Evolutionary conservation across 257 asterid genomes (phyloP).

Genomic region (Schizonepeta tenuifolia): DNA sequence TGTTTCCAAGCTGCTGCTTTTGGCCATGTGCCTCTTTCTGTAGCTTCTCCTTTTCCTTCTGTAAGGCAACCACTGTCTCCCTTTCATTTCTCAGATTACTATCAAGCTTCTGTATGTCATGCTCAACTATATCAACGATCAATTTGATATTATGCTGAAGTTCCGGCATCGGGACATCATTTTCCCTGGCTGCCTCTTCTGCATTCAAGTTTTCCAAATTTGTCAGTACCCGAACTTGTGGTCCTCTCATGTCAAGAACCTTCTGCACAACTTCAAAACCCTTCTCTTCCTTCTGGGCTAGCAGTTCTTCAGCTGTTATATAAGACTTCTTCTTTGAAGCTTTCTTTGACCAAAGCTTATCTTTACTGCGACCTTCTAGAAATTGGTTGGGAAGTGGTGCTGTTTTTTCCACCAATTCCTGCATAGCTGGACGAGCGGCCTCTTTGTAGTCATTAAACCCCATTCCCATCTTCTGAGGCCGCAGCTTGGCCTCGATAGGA

Average conservation of each 20-base stretch:
- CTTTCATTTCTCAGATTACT: conserved; percentile 83
- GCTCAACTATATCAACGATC: conserved; percentile 76
- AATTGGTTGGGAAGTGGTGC: conserved; percentile 44
- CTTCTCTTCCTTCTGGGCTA: conserved; percentile 78
- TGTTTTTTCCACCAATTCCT: conserved; percentile 53
- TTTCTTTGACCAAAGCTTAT: conserved; percentile 81
- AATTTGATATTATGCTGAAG: conserved; percentile 83
- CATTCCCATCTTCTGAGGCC: conserved; percentile 93
- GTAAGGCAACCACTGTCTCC: conserved; percentile 82
- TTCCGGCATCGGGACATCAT: conserved; percentile 88
- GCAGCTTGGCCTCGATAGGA: conserved; percentile 78
- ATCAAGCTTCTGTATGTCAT: conserved; percentile 79
- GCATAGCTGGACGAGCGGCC: conserved; percentile 47
- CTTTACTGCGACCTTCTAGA: conserved; percentile 49
- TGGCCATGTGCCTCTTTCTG: conserved; percentile 62
- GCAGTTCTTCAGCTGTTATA: conserved; percentile 75
- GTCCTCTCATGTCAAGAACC: conserved; percentile 96
- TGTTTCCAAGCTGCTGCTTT: conserved; percentile 68
- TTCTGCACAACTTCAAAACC: conserved; percentile 79
- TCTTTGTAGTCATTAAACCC: conserved; percentile 87
- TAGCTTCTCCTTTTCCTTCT: conserved; percentile 78
- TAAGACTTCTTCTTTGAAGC: conserved; percentile 61
- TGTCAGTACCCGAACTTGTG: conserved; percentile 90
- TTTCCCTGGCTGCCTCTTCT: conserved; percentile 75
- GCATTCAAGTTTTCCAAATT: conserved; percentile 86